phyloP scores from a whole-genome alignment of 2,329 filamentous ascomycete genomes.

The Helotiales sp. region DNA sequence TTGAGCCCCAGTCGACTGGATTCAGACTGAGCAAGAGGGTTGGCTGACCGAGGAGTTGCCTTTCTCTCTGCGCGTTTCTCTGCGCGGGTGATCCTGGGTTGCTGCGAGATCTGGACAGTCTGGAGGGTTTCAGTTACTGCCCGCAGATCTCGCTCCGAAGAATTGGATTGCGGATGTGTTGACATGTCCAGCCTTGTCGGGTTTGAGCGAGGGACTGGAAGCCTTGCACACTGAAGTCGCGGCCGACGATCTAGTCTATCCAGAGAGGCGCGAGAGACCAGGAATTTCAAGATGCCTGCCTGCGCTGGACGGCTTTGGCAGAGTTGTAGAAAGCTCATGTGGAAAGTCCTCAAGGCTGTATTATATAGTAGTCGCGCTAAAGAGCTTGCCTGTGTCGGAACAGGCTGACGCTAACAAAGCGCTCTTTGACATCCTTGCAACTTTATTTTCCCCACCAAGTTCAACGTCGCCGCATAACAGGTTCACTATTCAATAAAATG shows the following conservation, averaged over 20 bases:
- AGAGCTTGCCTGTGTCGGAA: not conserved
- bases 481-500: slow-evolving; percentile 19
- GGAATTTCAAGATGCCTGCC: not conserved
- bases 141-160: not conserved
- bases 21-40: no score
- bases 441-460: not conserved
- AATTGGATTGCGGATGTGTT: not conserved
- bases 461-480: not conserved
- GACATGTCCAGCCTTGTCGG: not conserved
- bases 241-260: not conserved
- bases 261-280: not conserved
- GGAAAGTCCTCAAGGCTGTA: not conserved
- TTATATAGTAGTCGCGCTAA: not conserved
- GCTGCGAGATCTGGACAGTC: not conserved
- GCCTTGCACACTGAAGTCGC: not conserved
- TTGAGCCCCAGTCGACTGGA: no score
- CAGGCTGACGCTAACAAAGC: not conserved
- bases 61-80: no score
- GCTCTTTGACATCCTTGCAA: not conserved
- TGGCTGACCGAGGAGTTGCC: no score
- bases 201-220: not conserved
- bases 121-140: not conserved
- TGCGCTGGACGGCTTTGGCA: not conserved
- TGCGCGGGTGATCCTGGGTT: no score
- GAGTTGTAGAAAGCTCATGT: not conserved